Evolutionary conservation across 169 alveolate genomes (phyloP), one percentile per base, ranked within the genome.

Genomic region (Eimeria falciformis): DNA sequence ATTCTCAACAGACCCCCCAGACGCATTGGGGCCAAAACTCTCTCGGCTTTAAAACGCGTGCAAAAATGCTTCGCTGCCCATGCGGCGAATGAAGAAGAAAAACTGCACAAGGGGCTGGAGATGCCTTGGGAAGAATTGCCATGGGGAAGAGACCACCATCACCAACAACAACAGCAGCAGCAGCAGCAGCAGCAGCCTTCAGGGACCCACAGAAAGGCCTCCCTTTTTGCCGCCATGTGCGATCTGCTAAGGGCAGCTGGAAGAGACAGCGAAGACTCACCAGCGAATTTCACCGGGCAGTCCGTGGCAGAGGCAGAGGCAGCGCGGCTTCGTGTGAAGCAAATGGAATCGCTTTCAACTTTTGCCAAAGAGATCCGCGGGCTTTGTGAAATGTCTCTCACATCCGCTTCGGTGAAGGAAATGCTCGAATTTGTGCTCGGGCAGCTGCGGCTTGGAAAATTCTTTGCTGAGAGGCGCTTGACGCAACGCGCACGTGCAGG

Each of bases 1-100:
- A 94, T 94, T 56, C 93, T 95, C 27, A 95, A 96, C 90, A 94
- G 93, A 73, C 97, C 97, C 6, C 91, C 73, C 79, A 88, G 97
- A 56, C 90, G 95, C 47, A 84, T 96, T 12, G 97, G 97, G 9
- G 78, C 85, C 23, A 58, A 65, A 81, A 69, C 96, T 18, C 89
- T 93, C 37, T 43, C 55, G 77, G 71, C 77, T 50, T 56, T 81
- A 55, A 81, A 33, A 45, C 89, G 89, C 6, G 50, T 81, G 3
- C 89, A 53, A 37, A 50, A 18, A 40, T 47, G 47, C 14, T 50
- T 56, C 58, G 58, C 40, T 3, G 27, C 11, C 73, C 43, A 18
- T 11, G n/a, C 89, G 47, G 37, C 55, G 1, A 14, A 6, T 11
- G 89, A 29, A 43, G n/a, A n/a, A 18, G 71, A 53, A 14, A 17